Evolutionary conservation across 2,329 filamentous ascomycete genomes (phyloP), one percentile per base, ranked within the genome.

Genomic region (Aspergillus aculeatinus): DNA sequence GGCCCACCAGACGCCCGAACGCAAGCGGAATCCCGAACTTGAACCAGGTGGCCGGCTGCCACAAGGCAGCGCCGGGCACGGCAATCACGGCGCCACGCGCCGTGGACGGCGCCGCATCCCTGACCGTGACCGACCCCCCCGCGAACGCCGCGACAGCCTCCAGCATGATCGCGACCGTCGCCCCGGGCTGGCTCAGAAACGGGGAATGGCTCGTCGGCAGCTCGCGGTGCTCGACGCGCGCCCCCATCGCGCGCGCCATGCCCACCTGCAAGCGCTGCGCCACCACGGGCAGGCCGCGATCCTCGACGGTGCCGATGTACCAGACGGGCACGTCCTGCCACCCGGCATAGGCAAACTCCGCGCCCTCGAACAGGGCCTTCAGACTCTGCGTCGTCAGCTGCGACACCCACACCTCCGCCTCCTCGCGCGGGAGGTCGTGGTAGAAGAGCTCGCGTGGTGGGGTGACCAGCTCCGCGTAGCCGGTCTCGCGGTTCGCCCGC

Each of bases 281-380:
- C 61, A 74, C 64, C 0, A 77, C 67, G 0, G 81, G 79, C 31
- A 80, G 60, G 0, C 72, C 75, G 5, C 62, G 67, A 61, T 84
- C 81, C 58, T 81, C 72, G 0, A 65, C 63, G 0, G 80, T 81
- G 0, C 72, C 76, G 2, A 84, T 64, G 63, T 79, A 82, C 80
- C 80, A 83, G 1, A 67, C 62, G 0, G 80, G 80, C 44, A 82
- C 78, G 47, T 83, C 80, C 60, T 65, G 66, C 81, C 81, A 84
- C 0, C 80, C 82, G 0, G 77, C 70, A 60, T 83, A 82, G 0
- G 72, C 62, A 51, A 73, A 58, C 59, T 83, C 79, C 0, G 76
- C 76, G 0, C 79, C 81, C 39, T 81, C 77, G 4, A 75, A 77
- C n/a, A 83, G 64, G 0, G 80, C 66, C 51, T 79, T 80, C 7